Conservation (phyloP, 1,284 basidiomycete genomes). For the Tremellales sp. region DNA sequence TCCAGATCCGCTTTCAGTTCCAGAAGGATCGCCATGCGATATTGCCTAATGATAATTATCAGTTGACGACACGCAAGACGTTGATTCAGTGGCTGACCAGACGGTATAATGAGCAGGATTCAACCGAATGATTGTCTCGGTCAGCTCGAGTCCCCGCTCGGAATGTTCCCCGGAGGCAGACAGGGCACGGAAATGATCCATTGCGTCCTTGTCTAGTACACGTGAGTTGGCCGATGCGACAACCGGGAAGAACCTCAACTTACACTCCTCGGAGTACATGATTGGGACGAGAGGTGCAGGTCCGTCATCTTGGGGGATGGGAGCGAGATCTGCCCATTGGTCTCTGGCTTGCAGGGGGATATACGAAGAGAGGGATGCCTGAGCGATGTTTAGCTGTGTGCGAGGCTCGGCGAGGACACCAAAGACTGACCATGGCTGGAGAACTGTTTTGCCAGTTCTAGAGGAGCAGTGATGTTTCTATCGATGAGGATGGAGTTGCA, state of each 20-base stretch:
- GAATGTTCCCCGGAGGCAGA: conserved; percentile 71
- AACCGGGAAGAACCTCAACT: conserved; percentile 44
- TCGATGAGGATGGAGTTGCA: no score
- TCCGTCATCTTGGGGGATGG: conserved; percentile 74
- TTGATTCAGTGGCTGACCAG: conserved; percentile 58
- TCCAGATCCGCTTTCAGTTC: conserved; percentile 64
- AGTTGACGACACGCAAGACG: background rate
- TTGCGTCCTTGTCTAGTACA: conserved; percentile 76
- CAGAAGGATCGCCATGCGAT: conserved; percentile 78
- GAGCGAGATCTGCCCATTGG: conserved; percentile 74
- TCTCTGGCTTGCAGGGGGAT: conserved; percentile 60
- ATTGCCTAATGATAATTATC: conserved; percentile 63
- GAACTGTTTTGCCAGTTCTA: no score
- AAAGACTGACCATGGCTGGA: no score
- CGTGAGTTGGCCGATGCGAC: background rate
- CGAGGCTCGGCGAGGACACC: no score
- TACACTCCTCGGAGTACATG: conserved; percentile 80
- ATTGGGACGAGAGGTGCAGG: conserved; percentile 78
- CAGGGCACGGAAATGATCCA: conserved; percentile 83
- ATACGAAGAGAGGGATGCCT: conserved; percentile 19
- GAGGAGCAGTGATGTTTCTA: no score
- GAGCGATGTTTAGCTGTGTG: background rate
- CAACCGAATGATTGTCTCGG: conserved; percentile 74
- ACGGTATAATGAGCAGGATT: conserved; percentile 94
- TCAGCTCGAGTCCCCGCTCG: conserved; percentile 73